Conservation (phyloP, 1,284 basidiomycete species). For the Sutorius eximius region DNA sequence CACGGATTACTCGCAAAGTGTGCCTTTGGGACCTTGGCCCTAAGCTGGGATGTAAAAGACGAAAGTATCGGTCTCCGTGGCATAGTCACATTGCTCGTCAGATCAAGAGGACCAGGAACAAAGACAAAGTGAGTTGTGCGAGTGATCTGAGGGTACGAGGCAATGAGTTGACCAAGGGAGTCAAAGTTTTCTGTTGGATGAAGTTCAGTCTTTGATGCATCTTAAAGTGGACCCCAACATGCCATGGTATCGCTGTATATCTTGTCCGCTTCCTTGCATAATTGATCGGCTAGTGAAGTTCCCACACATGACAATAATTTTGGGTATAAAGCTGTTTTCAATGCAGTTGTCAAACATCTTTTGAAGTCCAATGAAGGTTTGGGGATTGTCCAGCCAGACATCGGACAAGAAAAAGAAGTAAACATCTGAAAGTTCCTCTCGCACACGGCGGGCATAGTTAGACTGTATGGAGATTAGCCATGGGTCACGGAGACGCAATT, state of each 20-base stretch:
- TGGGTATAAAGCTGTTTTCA: constrained; percentile 83
- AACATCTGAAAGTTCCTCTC: constrained; percentile 69
- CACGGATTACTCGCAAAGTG: constrained; percentile 92
- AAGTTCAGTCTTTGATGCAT: constrained; percentile 5
- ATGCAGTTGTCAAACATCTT: constrained; percentile 92
- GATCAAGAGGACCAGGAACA: constrained; percentile 91
- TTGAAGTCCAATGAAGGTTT: constrained; percentile 76
- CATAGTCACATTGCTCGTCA: constrained; percentile 73
- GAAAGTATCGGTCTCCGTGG: constrained; percentile 82
- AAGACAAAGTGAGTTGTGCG: constrained; percentile 88
- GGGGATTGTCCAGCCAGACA: constrained; percentile 89
- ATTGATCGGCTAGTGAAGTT: constrained; percentile 90
- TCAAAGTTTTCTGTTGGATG: constrained; percentile 75
- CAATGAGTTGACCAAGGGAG: constrained; percentile 80
- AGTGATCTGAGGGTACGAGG: constrained; percentile 75
- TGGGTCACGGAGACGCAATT: neutral
- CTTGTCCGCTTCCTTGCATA: constrained; percentile 72
- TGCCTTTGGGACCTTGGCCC: constrained; percentile 70
- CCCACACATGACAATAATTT: constrained; percentile 89
- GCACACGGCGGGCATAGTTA: constrained; percentile 59
- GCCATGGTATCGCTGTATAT: constrained; percentile 86
- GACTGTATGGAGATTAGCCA: constrained; percentile 41
- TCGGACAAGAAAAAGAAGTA: constrained; percentile 96
- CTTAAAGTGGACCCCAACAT: constrained; percentile 9
- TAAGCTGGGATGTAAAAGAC: constrained; percentile 68